Percentiles rank a stretch among this genome's conserved stretches.
Conservation (phyloP, 2,329 filamentous ascomycete species). For the Colletotrichum musae region DNA sequence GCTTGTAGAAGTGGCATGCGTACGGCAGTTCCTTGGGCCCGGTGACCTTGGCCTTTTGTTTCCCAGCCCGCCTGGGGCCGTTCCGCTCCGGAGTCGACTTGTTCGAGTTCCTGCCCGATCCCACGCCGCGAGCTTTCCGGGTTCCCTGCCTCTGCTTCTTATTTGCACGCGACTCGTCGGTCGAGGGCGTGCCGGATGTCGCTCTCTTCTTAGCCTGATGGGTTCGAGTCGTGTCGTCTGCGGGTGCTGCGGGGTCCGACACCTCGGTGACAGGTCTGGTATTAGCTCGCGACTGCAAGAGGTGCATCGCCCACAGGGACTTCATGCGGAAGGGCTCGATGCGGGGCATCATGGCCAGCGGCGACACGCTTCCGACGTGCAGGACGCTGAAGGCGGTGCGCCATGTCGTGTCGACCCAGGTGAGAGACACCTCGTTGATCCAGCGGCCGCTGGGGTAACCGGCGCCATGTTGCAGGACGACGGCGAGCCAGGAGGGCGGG, state of each 20-base stretch:
- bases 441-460: neutral
- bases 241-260: neutral
- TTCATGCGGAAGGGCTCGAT: neutral
- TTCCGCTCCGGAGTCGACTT: neutral
- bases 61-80: neutral
- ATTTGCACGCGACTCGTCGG: neutral
- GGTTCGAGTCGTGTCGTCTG: neutral
- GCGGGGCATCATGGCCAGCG: neutral
- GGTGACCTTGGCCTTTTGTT: neutral
- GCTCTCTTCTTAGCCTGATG: neutral
- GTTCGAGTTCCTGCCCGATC: neutral
- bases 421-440: neutral
- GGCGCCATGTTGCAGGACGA: neutral
- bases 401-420: constrained; percentile 10
- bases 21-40: neutral
- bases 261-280: neutral
- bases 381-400: constrained; percentile 7
- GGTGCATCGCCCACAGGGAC: neutral
- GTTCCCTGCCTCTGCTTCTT: neutral
- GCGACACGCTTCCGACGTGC: constrained; percentile 1
- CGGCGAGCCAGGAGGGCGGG: neutral
- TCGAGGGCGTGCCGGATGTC: neutral
- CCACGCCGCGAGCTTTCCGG: neutral
- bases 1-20: constrained; percentile 5
- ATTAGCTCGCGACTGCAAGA: too few species aligned